A percentile compares a stretch with the other conserved stretches of the same genome.
phyloP scores from a whole-genome alignment of 2,329 filamentous ascomycete species.

The Penicillium griseofulvum region DNA sequence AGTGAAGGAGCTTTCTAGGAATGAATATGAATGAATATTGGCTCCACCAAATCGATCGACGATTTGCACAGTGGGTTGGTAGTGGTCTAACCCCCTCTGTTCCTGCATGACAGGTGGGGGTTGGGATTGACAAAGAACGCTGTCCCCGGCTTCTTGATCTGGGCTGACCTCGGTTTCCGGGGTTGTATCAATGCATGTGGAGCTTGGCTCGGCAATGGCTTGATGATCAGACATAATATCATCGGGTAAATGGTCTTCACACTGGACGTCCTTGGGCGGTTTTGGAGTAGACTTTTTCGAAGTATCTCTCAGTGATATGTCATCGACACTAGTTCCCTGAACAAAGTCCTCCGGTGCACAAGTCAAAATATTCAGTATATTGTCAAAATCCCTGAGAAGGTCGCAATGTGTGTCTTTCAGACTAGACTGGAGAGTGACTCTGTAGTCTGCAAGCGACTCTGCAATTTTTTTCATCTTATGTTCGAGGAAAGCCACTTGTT shows the following conservation, averaged over 20 bases:
- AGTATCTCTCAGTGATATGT: background rate
- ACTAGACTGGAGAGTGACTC: background rate
- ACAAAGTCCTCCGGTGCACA: background rate
- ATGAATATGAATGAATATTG: slow-evolving; percentile 46
- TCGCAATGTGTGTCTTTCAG: background rate
- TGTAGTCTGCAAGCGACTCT: background rate
- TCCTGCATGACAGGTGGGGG: background rate
- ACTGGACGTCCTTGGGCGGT: background rate
- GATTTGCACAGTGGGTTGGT: background rate
- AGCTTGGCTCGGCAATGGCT: background rate
- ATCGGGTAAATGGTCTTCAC: background rate
- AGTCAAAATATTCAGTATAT: background rate
- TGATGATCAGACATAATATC: background rate
- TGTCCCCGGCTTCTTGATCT: background rate
- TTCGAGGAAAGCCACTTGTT: background rate
- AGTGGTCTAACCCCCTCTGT: too few species aligned
- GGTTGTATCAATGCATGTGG: background rate
- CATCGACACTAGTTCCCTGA: background rate
- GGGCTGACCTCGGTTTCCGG: background rate
- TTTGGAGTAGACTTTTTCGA: background rate
- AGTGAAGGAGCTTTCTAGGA: slow-evolving; percentile 66
- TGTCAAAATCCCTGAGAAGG: background rate
- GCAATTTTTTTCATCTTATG: background rate
- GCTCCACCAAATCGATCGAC: background rate
- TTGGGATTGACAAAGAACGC: background rate